These are phyloP conservation scores for Austropuccinia psidii DNA, from an alignment of 1,284 basidiomycete genomes.

Conservation along the genomic window DNA sequence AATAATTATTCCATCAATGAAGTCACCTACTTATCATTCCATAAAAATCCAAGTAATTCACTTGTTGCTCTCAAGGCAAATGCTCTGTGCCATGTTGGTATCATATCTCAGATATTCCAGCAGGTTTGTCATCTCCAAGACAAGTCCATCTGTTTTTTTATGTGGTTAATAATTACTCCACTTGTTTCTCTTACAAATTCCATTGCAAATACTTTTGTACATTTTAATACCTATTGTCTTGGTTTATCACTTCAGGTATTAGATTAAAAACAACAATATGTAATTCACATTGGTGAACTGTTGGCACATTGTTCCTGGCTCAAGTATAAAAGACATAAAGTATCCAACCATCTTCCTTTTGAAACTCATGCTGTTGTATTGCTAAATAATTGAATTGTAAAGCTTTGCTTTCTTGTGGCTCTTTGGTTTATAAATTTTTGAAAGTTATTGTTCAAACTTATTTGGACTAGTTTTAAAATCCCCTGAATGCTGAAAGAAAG, in stretches of 20 bases:
- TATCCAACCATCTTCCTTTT: too few relatives aligned
- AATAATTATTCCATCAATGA: neutral
- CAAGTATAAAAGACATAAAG: too few relatives aligned
- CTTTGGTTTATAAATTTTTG: too few relatives aligned
- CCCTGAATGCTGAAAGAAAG: too few relatives aligned
- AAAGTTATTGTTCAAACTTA: too few relatives aligned
- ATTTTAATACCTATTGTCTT: neutral
- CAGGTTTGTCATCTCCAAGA: neutral
- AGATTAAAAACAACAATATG: too few relatives aligned
- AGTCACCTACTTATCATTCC: neutral
- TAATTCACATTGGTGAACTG: too few relatives aligned
- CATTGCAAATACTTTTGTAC: neutral
- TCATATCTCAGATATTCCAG: slow-evolving; percentile 6
- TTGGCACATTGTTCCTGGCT: too few relatives aligned
- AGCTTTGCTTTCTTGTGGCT: too few relatives aligned
- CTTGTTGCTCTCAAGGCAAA: neutral
- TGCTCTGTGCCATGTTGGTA: neutral
- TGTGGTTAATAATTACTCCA: neutral
- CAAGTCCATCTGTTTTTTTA: neutral
- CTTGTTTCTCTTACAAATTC: neutral
- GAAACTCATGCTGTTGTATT: too few relatives aligned
- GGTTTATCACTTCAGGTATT: neutral
- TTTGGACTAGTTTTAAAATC: too few relatives aligned
- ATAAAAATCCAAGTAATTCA: slow-evolving; percentile 8
- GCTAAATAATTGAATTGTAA: too few relatives aligned